Base-by-base conservation (phyloP, 371 early-diverging fungal genomes). In the Actinomortierella wolfii region DNA sequence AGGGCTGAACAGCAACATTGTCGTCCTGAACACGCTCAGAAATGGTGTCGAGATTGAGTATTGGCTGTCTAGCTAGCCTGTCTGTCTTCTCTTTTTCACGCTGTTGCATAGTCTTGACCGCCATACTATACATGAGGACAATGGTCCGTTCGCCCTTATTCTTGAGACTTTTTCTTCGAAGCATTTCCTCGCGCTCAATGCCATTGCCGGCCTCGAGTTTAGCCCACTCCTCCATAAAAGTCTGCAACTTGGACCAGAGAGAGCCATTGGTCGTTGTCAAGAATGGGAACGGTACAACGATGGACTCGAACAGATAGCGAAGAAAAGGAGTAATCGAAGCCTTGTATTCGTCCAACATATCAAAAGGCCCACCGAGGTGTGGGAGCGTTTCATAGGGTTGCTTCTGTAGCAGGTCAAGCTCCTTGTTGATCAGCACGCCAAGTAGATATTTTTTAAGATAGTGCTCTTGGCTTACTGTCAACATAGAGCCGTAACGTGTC, bases 381-480 rank as follows among this genome's bases (percentile, higher is more conserved):
- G 74, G 74, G 18, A 73, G 51, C 1, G 67, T 67, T 8, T 66
- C 52, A 55, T 63, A 57, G 9, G 74, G 74, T n/a, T 62, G 48
- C 20, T 54, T 51, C 44, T 63, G 64, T n/a, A 73, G 64, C 23
- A 25, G 55, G 46, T 59, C 54, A 34, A 73, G 52, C n/a, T 73
- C 74, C 17, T 26, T 57, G 11, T 73, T 62, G 51, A 73, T 73
- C 34, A 67, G 67, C 7, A 39, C 51, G 9, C 67, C 51, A 9
- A 73, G 50, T 29, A 73, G 74, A 34, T 73, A 67, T 29, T 73
- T 73, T 52, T 73, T 73, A 41, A 73, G 64, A 18, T 73, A 73
- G 52, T 73, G 74, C 17, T 73, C 67, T 43, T 73, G 74, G 51
- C 67, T 62, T 0, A 40, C 42, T 0, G 60, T 73, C 59, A 73